Evolutionary conservation across 192 early-diverging fungal species (phyloP).

Genomic region (Dimargaris cristalligena): DNA sequence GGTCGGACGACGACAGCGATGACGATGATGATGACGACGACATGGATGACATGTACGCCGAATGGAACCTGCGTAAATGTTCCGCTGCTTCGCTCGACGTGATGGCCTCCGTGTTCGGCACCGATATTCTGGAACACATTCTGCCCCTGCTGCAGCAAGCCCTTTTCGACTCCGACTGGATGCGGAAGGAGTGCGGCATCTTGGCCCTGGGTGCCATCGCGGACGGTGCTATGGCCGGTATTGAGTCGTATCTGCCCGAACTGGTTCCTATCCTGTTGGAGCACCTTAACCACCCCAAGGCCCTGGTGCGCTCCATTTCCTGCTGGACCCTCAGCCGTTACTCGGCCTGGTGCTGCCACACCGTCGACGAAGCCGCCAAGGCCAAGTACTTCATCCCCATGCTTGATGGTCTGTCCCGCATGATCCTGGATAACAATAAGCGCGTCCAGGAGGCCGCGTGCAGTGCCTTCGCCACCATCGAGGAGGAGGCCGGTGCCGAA

Average conservation of each 20-base stretch:
- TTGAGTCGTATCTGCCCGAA: slow-evolving; percentile 74
- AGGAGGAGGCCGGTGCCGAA: slow-evolving; percentile 72
- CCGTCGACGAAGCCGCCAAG: slow-evolving; percentile 32
- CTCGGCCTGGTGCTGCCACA: slow-evolving; percentile 56
- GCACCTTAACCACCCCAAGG: slow-evolving; percentile 65
- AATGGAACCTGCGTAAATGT: slow-evolving; percentile 99
- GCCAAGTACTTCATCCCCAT: slow-evolving; percentile 72
- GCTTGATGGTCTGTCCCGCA: slow-evolving; percentile 52
- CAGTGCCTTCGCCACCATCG: slow-evolving; percentile 86
- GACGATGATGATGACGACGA: slow-evolving; percentile 78
- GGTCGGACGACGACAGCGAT: slow-evolving; percentile 56
- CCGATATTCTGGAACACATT: slow-evolving; percentile 65
- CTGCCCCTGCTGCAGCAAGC: slow-evolving; percentile 73
- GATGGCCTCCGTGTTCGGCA: slow-evolving; percentile 72
- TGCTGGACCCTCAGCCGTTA: slow-evolving; percentile 98
- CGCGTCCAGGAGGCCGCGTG: slow-evolving; percentile 96
- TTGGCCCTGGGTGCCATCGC: slow-evolving; percentile 95
- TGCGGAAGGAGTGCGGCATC: slow-evolving; percentile 83
- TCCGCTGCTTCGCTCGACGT: slow-evolving; percentile 92
- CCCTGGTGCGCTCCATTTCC: slow-evolving; percentile 88
- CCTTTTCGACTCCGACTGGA: slow-evolving; percentile 75
- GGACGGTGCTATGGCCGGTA: slow-evolving; percentile 81
- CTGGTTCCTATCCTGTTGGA: slow-evolving; percentile 73
- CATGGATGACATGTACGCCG: slow-evolving; percentile 65
- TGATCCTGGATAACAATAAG: slow-evolving; percentile 91